Evolutionary conservation across 1,284 basidiomycete species (phyloP).

Genomic region (Ustilago shanxiensis): DNA sequence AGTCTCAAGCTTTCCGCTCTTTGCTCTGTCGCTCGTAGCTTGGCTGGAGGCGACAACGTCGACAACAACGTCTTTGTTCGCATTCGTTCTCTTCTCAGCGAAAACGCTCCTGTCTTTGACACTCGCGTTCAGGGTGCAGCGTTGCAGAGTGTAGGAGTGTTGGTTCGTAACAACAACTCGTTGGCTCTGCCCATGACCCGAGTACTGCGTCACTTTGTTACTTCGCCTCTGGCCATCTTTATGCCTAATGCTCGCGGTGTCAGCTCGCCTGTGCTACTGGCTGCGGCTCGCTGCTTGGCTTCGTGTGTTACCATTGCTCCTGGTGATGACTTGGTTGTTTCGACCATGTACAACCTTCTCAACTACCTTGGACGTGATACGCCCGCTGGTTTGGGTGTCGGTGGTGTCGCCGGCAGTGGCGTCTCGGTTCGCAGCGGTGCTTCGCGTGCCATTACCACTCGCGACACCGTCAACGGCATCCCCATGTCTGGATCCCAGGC

Average conservation of each 20-base stretch:
- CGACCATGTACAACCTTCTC: slow-evolving; percentile 93
- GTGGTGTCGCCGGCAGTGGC: slow-evolving; percentile 72
- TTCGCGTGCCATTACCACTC: slow-evolving; percentile 51
- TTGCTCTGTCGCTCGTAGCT: slow-evolving; percentile 80
- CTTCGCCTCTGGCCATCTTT: slow-evolving; percentile 87
- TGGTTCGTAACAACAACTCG: slow-evolving; percentile 86
- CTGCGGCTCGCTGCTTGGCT: slow-evolving; percentile 89
- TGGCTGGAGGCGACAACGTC: slow-evolving; percentile 64
- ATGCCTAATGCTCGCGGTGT: slow-evolving; percentile 74
- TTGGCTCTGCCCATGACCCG: slow-evolving; percentile 82
- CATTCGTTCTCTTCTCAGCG: slow-evolving; percentile 82
- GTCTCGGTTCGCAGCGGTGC: slow-evolving; percentile 74
- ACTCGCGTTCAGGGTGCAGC: slow-evolving; percentile 86
- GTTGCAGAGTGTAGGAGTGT: slow-evolving; percentile 81
- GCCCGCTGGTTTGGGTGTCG: slow-evolving; percentile 71
- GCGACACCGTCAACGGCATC: slow-evolving; percentile 44
- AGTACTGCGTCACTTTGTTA: slow-evolving; percentile 88
- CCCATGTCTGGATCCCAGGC: slow-evolving; percentile 47
- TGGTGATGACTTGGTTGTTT: slow-evolving; percentile 90
- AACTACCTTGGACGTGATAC: slow-evolving; percentile 87
- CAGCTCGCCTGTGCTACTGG: slow-evolving; percentile 82
- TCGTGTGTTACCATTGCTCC: slow-evolving; percentile 87
- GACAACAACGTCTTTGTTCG: slow-evolving; percentile 80
- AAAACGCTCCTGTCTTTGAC: slow-evolving; percentile 83
- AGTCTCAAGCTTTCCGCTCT: slow-evolving; percentile 86